Conservation (phyloP, 208 protist species). For the Leishmania guyanensis region DNA sequence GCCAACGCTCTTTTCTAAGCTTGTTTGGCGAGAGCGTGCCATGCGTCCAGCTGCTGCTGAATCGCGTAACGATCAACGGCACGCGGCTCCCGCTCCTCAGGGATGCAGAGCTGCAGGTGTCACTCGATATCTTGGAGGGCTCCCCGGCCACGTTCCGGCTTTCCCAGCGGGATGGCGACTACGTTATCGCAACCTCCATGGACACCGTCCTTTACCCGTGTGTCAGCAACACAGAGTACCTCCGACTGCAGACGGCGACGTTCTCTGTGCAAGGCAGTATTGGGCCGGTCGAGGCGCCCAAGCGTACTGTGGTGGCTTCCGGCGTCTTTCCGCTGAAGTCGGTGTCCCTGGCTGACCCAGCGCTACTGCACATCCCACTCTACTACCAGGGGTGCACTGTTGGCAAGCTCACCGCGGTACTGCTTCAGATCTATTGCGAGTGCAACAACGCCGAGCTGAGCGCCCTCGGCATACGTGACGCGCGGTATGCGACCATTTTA, state of each 20-base stretch:
- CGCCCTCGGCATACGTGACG: constrained; percentile 34
- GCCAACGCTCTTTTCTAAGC: constrained; percentile 59
- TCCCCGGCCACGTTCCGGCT: constrained; percentile 38
- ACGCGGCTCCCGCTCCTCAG: constrained; percentile 38
- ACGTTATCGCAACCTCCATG: constrained; percentile 22
- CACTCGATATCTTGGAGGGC: constrained; percentile 47
- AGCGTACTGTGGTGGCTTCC: constrained; percentile 52
- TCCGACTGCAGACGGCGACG: constrained; percentile 58
- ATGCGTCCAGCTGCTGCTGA: constrained; percentile 57
- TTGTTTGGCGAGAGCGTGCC: constrained; percentile 58
- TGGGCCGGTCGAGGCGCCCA: constrained; percentile 13
- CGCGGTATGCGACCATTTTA: constrained; percentile 39
- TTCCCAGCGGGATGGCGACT: constrained; percentile 24
- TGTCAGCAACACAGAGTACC: constrained; percentile 53
- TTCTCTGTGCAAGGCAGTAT: constrained; percentile 58
- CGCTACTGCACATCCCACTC: constrained; percentile 46
- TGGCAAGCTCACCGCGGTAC: constrained; percentile 37
- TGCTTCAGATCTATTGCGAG: constrained; percentile 53
- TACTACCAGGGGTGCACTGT: constrained; percentile 61
- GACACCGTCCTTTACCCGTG: constrained; percentile 47
- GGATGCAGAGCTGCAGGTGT: constrained; percentile 45
- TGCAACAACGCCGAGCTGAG: constrained; percentile 47
- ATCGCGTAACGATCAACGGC: constrained; percentile 37
- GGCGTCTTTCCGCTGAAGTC: constrained; percentile 61
- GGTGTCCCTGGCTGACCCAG: constrained; percentile 39